phyloP scores from a whole-genome alignment of 192 early-diverging fungal genomes.

The Coemansia sp. region DNA sequence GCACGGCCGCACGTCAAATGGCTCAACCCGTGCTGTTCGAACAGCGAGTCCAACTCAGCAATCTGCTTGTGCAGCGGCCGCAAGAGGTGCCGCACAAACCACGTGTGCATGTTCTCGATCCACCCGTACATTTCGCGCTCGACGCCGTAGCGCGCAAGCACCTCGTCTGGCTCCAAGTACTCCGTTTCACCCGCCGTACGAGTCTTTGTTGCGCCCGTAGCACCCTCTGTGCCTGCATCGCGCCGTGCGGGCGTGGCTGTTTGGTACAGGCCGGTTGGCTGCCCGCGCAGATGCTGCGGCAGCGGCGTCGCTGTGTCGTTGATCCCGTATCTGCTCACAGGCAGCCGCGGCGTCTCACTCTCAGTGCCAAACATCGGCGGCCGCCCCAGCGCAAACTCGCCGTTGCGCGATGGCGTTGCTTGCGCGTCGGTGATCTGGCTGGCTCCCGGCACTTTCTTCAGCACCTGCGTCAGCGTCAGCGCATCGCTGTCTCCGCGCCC shows the following conservation, averaged over 20 bases:
- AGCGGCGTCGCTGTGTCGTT: constrained; percentile 34
- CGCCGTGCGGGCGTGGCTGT: constrained; percentile 43
- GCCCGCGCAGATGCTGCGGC: constrained; percentile 40
- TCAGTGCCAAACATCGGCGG: neutral
- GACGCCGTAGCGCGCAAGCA: constrained; percentile 37
- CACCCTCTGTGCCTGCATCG: constrained; percentile 24
- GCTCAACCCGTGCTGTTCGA: constrained; percentile 43
- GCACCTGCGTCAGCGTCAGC: constrained; percentile 38
- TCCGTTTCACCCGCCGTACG: constrained; percentile 26
- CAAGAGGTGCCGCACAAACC: constrained; percentile 53
- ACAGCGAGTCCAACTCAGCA: constrained; percentile 40
- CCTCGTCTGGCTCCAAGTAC: constrained; percentile 51
- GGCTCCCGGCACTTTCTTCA: constrained; percentile 33
- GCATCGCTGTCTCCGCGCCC: constrained; percentile 11
- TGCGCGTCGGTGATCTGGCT: constrained; percentile 19
- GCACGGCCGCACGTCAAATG: constrained; percentile 47
- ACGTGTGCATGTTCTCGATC: constrained; percentile 52
- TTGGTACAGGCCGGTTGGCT: constrained; percentile 50
- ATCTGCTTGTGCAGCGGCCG: constrained; percentile 48
- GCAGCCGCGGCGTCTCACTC: constrained; percentile 36
- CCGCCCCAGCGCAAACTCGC: constrained; percentile 9
- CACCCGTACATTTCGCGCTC: constrained; percentile 43
- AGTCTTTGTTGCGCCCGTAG: constrained; percentile 32
- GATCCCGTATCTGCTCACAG: constrained; percentile 21
- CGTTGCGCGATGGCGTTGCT: constrained; percentile 26